Evolutionary conservation across 805 yeast species (phyloP), one percentile per base, ranked within the genome.

Genomic region (Pichia phayaonensis): DNA sequence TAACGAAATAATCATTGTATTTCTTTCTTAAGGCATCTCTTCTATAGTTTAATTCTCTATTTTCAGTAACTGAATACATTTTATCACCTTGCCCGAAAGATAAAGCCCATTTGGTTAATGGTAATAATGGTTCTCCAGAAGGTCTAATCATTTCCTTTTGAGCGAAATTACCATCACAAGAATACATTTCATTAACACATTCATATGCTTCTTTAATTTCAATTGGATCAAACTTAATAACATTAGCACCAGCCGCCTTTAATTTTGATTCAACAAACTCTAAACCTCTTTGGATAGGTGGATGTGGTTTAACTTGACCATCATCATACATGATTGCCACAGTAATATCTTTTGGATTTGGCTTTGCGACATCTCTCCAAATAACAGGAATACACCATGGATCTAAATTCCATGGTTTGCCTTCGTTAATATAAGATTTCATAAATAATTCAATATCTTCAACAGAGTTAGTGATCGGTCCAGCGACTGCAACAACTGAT

Each of bases 401-500:
- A 56, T 73, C 77, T 10, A 61, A 55, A 26, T 69, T 67, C 86
- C 88, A 82, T 13, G 89, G 89, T 55, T 78, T 70, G 53, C 87
- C 89, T 31, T 70, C 70, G 60, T 81, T 81, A 57, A 80, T 70
- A 62, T 79, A 82, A 18, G 70, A 54, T 51, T 78, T 73, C 90
- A 84, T 84, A 70, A 81, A 81, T 51, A 79, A 66, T 21, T 84
- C 89, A 55, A 84, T 66, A 65, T 85, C 92, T 5, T 81, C 85
- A 44, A 81, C 69, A 4, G 79, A 67, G 58, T 83, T 74, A 3
- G 86, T 73, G 68, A 85, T 63, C 41, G 92, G 92, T 23, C 90
- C 92, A 44, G 74, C 74, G 24, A 82, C 85, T 16, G 84, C 80
- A 36, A 74, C 75, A 49, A 84, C 80, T 27, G 84, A 71, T 64